phyloP scores from a whole-genome alignment of 2,329 filamentous ascomycete species.

The Arthrinium phaeospermum region DNA sequence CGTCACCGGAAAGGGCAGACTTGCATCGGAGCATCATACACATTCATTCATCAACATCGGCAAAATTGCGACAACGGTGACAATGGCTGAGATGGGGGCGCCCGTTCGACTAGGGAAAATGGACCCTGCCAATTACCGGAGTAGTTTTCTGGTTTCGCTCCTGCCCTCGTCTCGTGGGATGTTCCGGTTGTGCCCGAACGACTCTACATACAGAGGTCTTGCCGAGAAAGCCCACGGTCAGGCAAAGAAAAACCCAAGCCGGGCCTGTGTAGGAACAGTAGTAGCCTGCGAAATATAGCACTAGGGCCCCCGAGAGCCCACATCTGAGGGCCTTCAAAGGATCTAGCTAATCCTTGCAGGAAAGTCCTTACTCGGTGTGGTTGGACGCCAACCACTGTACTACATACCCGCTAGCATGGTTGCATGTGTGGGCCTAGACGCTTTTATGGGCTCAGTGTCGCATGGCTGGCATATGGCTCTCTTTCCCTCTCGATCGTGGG shows the following conservation, averaged over 20 bases:
- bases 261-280: not conserved
- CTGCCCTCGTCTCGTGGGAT: not conserved
- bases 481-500: not conserved
- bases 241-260: slow-evolving; percentile 6
- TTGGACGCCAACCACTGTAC: not conserved
- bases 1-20: not conserved
- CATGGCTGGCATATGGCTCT: not conserved
- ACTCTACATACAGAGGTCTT: not conserved
- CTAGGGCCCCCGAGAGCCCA: not conserved
- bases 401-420: slow-evolving; percentile 9
- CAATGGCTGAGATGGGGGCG: not conserved
- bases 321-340: slow-evolving; percentile 6
- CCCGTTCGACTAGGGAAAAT: not conserved
- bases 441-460: slow-evolving; percentile 4
- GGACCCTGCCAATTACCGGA: slow-evolving; percentile 6
- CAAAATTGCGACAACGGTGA: slow-evolving; percentile 14
- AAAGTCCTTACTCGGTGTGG: not conserved
- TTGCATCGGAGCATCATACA: slow-evolving; percentile 14
- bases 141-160: not conserved
- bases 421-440: not conserved
- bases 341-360: slow-evolving; percentile 10
- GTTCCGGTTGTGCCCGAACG: not conserved
- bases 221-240: slow-evolving; percentile 6
- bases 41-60: slow-evolving; percentile 6
- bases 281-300: not conserved